Percentiles rank a stretch among this genome's conserved stretches.
phyloP scores from a whole-genome alignment of 352 stramenopile genomes.

The Pythium phragmiticola region DNA sequence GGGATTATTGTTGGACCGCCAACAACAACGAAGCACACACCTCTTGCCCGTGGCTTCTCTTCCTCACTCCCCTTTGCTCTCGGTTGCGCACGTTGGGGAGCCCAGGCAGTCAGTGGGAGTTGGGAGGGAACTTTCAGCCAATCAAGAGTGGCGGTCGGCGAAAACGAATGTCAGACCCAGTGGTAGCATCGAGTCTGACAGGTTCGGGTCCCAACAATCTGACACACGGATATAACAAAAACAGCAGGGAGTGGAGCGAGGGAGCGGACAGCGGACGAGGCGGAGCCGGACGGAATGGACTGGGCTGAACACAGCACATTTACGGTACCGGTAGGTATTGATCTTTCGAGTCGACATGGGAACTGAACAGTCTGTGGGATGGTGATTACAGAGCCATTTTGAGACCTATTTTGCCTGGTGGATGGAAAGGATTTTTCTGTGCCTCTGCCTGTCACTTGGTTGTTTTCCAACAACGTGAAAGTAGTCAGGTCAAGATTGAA shows the following conservation, averaged over 20 bases:
- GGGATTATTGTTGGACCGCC: background rate
- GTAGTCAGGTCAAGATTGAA: too few relatives aligned
- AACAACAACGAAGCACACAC: background rate
- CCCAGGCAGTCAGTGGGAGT: slow-evolving; percentile 30
- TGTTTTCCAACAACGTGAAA: too few relatives aligned
- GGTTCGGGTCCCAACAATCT: slow-evolving; percentile 20
- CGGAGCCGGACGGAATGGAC: too few relatives aligned
- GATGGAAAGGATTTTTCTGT: too few relatives aligned
- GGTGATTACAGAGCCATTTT: too few relatives aligned
- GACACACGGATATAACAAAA: slow-evolving; percentile 23
- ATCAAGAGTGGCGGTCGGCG: slow-evolving; percentile 16
- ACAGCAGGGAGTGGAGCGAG: slow-evolving; percentile 17
- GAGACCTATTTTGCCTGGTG: too few relatives aligned
- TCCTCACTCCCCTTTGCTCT: slow-evolving; percentile 15
- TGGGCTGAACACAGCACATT: too few relatives aligned
- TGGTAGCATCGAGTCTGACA: slow-evolving; percentile 21
- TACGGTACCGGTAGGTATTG: too few relatives aligned
- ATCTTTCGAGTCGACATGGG: too few relatives aligned
- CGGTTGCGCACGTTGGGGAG: slow-evolving; percentile 14
- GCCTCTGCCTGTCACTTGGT: too few relatives aligned
- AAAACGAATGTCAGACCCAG: slow-evolving; percentile 23
- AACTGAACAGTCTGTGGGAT: too few relatives aligned
- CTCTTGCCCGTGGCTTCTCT: background rate
- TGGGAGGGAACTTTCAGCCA: slow-evolving; percentile 14
- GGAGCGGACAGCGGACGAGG: background rate